phyloP scores from a whole-genome alignment of 2,329 filamentous ascomycete genomes.

The Thyridium curvatum region DNA sequence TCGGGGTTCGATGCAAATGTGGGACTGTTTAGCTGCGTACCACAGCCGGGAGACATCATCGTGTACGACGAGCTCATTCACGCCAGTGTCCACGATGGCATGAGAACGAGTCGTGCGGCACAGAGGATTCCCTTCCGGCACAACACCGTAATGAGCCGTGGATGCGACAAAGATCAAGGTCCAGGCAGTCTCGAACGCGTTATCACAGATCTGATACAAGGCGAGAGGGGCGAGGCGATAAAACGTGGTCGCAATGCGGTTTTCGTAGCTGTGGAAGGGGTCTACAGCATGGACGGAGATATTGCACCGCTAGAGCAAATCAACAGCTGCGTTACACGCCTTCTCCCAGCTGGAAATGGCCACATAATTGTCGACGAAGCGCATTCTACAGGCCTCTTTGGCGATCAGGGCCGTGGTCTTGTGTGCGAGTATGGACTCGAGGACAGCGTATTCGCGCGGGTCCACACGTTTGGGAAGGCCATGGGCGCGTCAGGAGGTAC shows the following conservation, averaged over 20 bases:
- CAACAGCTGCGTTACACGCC: constrained; percentile 46
- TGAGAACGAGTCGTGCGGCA: constrained; percentile 55
- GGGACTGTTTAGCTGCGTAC: constrained; percentile 54
- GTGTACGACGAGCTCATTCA: constrained; percentile 73
- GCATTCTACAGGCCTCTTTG: constrained; percentile 58
- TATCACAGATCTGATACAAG: constrained; percentile 21
- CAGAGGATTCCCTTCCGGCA: constrained; percentile 47
- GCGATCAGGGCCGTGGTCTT: constrained; percentile 47
- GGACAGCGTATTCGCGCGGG: constrained; percentile 45
- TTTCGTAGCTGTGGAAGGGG: constrained; percentile 62
- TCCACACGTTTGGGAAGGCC: constrained; percentile 64
- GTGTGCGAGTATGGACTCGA: constrained; percentile 53
- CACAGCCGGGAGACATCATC: constrained; percentile 55
- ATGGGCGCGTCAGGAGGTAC: constrained; percentile 63
- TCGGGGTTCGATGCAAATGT: constrained; percentile 63
- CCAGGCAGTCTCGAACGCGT: constrained; percentile 17
- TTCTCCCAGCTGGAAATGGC: constrained; percentile 51
- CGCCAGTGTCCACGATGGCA: constrained; percentile 73
- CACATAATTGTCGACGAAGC: constrained; percentile 64
- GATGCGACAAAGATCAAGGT: constrained; percentile 1
- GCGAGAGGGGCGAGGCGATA: constrained; percentile 24
- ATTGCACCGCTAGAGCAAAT: constrained; percentile 58
- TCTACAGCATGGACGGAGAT: constrained; percentile 84
- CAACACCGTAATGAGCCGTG: constrained; percentile 33
- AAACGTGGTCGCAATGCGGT: constrained; percentile 39